Evolutionary conservation across 371 early-diverging fungal genomes (phyloP), one percentile per base, ranked within the genome.

Genomic region (Conidiobolus incongruus): DNA sequence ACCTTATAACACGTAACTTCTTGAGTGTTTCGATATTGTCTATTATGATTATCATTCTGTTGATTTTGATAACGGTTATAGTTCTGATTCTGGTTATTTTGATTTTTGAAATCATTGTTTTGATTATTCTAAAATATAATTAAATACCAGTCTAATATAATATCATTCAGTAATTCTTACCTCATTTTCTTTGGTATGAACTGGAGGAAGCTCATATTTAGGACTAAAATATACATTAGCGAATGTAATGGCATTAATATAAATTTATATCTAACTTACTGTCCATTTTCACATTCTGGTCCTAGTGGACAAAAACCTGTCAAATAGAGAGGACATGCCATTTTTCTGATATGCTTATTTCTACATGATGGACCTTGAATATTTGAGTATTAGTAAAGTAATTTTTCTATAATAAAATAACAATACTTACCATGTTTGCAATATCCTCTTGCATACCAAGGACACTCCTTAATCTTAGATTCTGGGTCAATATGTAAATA

Each of bases 401-500:
- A n/a, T n/a, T n/a, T n/a, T n/a, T n/a, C n/a, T n/a, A n/a, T n/a
- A n/a, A n/a, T n/a, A n/a, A n/a, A n/a, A n/a, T n/a, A n/a, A n/a
- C n/a, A n/a, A n/a, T n/a, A n/a, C n/a, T n/a, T n/a, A n/a, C n/a
- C 98, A 61, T 97, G 91, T 59, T 90, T 95, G 65, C 99, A 99
- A 59, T 98, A 99, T 22, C 99, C 99, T 44, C 97, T 67, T 0
- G 85, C 86, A 55, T 99, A 99, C 98, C 98, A 98, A 22, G 86
- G 72, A 49, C 99, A 99, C 54, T 98, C 99, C 52, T 86, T 84
- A 44, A 83, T 66, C 51, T 86, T 82, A 38, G 75, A 72, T 46
- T 91, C 83, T 1, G 99, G 98, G 59, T 95, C 94, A 46, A 98
- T 81, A 59, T 99, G 99, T 41, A 91, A 76, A 59, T 91, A 99